phyloP scores from a whole-genome alignment of 2,329 filamentous ascomycete genomes.

The Aspergillus oerlinghausenensis region DNA sequence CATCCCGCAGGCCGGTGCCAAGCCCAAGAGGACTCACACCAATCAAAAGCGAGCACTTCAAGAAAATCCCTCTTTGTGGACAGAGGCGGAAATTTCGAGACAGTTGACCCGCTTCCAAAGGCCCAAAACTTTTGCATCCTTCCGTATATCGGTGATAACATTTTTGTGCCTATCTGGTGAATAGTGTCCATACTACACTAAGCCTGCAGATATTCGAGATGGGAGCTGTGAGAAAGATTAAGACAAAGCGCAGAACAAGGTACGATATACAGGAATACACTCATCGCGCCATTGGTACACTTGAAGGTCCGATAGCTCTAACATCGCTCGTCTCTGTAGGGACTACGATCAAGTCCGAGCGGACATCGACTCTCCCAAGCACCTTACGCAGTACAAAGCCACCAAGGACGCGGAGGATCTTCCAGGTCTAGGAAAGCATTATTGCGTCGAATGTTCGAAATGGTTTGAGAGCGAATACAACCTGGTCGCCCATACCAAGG shows the following conservation, averaged over 20 bases:
- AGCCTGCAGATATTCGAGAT: constrained; percentile 44
- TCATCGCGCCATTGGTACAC: constrained; percentile 24
- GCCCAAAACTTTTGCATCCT: constrained; percentile 19
- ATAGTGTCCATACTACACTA: constrained; percentile 14
- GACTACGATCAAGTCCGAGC: constrained; percentile 89
- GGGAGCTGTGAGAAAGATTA: constrained; percentile 64
- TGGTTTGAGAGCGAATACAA: constrained; percentile 88
- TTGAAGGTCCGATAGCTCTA: constrained; percentile 5
- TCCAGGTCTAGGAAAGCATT: constrained; percentile 77
- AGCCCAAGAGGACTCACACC: constrained; percentile 15
- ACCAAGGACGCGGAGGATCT: constrained; percentile 80
- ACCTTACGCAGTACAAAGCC: constrained; percentile 73
- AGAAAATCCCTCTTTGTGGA: constrained; percentile 19
- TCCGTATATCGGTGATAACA: constrained; percentile 35
- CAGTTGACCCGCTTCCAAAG: constrained; percentile 24
- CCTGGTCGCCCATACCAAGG: constrained; percentile 69
- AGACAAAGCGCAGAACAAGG: constrained; percentile 70
- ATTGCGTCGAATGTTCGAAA: constrained; percentile 91
- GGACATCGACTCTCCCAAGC: constrained; percentile 72
- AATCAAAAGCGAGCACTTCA: constrained; percentile 26
- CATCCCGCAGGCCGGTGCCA: constrained; percentile 24
- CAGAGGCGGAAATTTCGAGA: constrained; percentile 25
- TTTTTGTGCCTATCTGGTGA: constrained; percentile 18
- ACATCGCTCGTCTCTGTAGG: constrained; percentile 49
- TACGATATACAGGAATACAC: constrained; percentile 30